Conservation (phyloP, 352 stramenopile genomes). For the Globisporangium cylindrosporum region DNA sequence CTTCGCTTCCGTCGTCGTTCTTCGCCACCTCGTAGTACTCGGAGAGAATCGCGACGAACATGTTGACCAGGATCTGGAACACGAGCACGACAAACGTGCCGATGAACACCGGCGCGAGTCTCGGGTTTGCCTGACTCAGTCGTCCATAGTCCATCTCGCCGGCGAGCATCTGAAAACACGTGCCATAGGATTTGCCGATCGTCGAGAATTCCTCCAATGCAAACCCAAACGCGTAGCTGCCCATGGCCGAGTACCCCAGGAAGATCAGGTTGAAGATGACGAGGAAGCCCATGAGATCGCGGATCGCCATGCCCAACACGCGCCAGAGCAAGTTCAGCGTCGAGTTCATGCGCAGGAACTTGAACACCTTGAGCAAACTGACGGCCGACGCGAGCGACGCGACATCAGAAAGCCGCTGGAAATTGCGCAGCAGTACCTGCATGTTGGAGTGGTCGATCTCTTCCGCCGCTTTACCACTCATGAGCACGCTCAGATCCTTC, state of each 20-base stretch:
- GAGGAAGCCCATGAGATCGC: slow-evolving; percentile 85
- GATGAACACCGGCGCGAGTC: slow-evolving; percentile 78
- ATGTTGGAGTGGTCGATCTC: slow-evolving; percentile 62
- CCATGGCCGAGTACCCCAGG: slow-evolving; percentile 82
- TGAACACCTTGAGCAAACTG: slow-evolving; percentile 86
- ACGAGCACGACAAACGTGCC: slow-evolving; percentile 84
- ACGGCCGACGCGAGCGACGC: slow-evolving; percentile 72
- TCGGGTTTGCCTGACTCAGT: slow-evolving; percentile 75
- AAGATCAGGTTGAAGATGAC: slow-evolving; percentile 90
- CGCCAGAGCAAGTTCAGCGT: slow-evolving; percentile 85
- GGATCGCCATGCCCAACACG: slow-evolving; percentile 78
- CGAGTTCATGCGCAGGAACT: slow-evolving; percentile 89
- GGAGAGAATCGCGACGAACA: slow-evolving; percentile 88
- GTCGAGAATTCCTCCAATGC: slow-evolving; percentile 82
- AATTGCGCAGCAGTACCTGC: slow-evolving; percentile 60
- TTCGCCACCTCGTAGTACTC: slow-evolving; percentile 87
- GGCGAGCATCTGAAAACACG: slow-evolving; percentile 87
- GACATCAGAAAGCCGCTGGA: slow-evolving; percentile 75
- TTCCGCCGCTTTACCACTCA: slow-evolving; percentile 32
- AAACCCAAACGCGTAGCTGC: slow-evolving; percentile 81
- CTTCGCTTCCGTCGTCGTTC: slow-evolving; percentile 62
- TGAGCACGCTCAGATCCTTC: slow-evolving; percentile 37
- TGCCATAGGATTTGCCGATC: slow-evolving; percentile 76
- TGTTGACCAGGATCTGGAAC: slow-evolving; percentile 87
- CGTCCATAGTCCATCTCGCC: slow-evolving; percentile 81